These are phyloP conservation scores for Sporothrix sp. DNA, from an alignment of 2,329 filamentous ascomycete species.

Conservation along the genomic window DNA sequence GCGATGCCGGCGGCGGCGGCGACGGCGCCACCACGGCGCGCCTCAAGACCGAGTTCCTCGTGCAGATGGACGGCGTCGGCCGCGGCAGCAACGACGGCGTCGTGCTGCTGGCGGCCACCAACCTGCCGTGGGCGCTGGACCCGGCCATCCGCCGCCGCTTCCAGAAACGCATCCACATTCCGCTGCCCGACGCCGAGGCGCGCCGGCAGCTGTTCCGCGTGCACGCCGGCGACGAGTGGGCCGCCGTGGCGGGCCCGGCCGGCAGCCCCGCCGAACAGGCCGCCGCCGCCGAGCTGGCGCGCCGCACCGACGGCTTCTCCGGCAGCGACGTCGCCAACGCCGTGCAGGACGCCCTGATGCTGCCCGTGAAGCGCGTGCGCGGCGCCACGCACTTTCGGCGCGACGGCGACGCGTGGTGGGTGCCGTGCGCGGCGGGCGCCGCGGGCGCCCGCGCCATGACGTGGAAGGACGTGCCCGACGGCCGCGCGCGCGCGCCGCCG, in stretches of 20 bases:
- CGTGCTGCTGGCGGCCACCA: slow-evolving; percentile 90
- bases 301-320: slow-evolving; percentile 75
- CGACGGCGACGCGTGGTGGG: background rate
- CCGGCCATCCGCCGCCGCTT: slow-evolving; percentile 84
- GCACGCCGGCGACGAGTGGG: slow-evolving; percentile 66
- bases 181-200: slow-evolving; percentile 73
- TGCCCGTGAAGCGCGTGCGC: slow-evolving; percentile 9
- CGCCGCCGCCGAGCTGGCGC: slow-evolving; percentile 60
- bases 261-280: slow-evolving; percentile 46
- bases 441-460: slow-evolving; percentile 7
- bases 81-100: slow-evolving; percentile 59
- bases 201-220: slow-evolving; percentile 79
- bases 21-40: slow-evolving; percentile 60
- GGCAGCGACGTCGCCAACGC: slow-evolving; percentile 34
- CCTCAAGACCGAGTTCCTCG: slow-evolving; percentile 93
- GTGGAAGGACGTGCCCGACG: slow-evolving; percentile 8
- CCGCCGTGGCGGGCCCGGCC: slow-evolving; percentile 61
- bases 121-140: slow-evolving; percentile 89
- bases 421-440: slow-evolving; percentile 1
- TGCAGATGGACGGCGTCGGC: slow-evolving; percentile 96
- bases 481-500: background rate
- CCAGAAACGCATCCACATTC: slow-evolving; percentile 67
- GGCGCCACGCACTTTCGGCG: slow-evolving; percentile 1
- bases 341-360: slow-evolving; percentile 10
- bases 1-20: slow-evolving; percentile 51